These are phyloP conservation scores for Leptographium lundbergii DNA, from an alignment of 2,329 filamentous ascomycete genomes.

Conservation along the genomic window DNA sequence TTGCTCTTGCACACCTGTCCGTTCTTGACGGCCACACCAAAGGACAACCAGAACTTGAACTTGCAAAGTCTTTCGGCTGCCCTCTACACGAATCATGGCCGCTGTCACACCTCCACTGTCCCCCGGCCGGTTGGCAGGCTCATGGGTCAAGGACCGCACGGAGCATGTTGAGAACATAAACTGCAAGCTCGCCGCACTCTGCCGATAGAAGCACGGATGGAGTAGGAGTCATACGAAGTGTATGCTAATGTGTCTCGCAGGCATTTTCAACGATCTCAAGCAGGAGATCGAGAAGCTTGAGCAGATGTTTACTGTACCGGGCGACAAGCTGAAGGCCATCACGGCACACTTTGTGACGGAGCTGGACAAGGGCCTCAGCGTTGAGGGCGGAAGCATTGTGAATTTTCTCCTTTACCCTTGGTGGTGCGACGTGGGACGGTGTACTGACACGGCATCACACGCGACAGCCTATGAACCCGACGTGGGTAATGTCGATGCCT, in stretches of 20 bases:
- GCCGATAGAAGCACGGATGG: neutral
- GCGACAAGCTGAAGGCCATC: constrained; percentile 74
- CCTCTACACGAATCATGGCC: neutral
- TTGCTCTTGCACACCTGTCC: neutral
- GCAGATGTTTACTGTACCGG: constrained; percentile 67
- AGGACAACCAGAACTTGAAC: neutral
- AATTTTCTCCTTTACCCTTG: constrained; percentile 28
- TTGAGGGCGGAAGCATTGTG: constrained; percentile 87
- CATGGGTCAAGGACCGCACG: neutral
- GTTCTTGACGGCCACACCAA: neutral
- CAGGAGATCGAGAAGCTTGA: constrained; percentile 73
- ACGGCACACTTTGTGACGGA: constrained; percentile 82
- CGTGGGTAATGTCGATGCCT: constrained; percentile 87
- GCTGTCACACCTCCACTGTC: neutral
- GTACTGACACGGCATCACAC: neutral
- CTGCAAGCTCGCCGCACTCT: neutral
- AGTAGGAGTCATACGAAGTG: too few relatives aligned
- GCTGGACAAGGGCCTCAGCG: constrained; percentile 72
- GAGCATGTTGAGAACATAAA: neutral
- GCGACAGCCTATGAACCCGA: constrained; percentile 84
- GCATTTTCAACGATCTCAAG: constrained; percentile 73
- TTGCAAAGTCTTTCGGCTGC: neutral
- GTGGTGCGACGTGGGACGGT: neutral
- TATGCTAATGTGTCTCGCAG: constrained; percentile 29
- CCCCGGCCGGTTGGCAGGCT: neutral